These are phyloP conservation scores for Chytriomyces confervae DNA, from an alignment of 192 early-diverging fungal genomes.

Conservation along the genomic window DNA sequence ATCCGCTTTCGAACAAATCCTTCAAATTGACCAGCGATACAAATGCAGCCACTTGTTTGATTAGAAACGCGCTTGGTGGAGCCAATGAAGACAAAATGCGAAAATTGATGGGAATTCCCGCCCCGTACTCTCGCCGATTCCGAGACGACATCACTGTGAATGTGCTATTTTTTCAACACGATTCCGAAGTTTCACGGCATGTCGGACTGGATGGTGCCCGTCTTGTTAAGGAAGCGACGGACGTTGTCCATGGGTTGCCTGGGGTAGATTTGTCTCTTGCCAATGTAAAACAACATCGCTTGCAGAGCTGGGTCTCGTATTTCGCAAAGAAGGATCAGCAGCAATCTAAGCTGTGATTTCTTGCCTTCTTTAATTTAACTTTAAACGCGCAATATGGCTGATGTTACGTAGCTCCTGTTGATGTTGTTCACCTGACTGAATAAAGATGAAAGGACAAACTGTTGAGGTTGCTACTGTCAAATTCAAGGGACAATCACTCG, in stretches of 20 bases:
- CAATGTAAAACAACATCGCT: constrained; percentile 34
- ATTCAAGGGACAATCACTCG: constrained; percentile 77
- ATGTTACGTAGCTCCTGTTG: too few species aligned
- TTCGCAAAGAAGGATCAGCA: constrained; percentile 9
- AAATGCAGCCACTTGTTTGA: constrained; percentile 56
- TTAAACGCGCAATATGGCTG: too few species aligned
- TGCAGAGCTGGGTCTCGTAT: constrained; percentile 35
- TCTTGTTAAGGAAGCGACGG: constrained; percentile 4
- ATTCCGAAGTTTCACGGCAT: not conserved
- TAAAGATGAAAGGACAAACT: not conserved
- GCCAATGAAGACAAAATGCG: constrained; percentile 33
- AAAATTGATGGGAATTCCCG: constrained; percentile 48
- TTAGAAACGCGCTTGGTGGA: constrained; percentile 52
- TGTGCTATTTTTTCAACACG: constrained; percentile 50
- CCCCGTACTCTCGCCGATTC: constrained; percentile 48
- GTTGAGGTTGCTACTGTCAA: constrained; percentile 79
- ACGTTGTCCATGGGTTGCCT: constrained; percentile 2
- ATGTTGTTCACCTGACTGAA: too few species aligned
- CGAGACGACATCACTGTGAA: constrained; percentile 62
- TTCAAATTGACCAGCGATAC: constrained; percentile 39
- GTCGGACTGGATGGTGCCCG: constrained; percentile 16
- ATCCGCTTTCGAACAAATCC: constrained; percentile 11
- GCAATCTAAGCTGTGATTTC: not conserved
- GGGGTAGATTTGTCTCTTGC: constrained; percentile 39
- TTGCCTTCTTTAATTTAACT: not conserved